phyloP scores from a whole-genome alignment of 2,329 filamentous ascomycete genomes.

The Fusarium neocosmosporiellum region DNA sequence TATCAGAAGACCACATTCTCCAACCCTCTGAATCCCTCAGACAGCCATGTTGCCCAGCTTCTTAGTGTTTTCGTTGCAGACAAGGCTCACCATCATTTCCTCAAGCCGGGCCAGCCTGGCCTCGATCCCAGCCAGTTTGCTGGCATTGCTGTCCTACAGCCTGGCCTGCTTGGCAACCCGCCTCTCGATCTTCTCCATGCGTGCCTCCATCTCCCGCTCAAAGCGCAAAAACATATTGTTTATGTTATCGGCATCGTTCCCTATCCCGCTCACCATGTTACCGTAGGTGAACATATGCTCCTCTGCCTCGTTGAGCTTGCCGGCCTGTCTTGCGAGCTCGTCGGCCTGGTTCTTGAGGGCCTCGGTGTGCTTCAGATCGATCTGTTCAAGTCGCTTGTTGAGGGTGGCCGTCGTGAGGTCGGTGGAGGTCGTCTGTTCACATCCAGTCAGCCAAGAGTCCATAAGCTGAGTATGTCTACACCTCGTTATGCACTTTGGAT shows the following conservation, averaged over 20 bases:
- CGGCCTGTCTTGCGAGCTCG: background rate
- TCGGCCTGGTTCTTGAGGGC: background rate
- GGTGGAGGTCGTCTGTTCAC: background rate
- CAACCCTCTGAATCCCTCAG: background rate
- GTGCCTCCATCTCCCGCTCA: background rate
- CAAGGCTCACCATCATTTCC: background rate
- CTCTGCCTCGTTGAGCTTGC: background rate
- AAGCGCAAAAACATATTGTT: background rate
- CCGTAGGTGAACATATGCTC: background rate
- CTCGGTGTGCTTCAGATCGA: background rate
- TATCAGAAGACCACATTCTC: background rate
- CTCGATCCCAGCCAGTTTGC: background rate
- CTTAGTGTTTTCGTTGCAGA: background rate
- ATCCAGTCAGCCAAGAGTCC: constrained; percentile 31
- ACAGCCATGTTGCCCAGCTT: background rate
- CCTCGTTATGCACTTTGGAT: constrained; percentile 25
- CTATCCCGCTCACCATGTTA: background rate
- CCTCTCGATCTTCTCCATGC: background rate
- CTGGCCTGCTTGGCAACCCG: background rate
- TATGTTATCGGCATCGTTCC: background rate
- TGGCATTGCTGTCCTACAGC: background rate
- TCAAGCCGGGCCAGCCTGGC: background rate
- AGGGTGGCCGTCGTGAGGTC: too few species aligned
- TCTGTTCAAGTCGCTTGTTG: background rate
- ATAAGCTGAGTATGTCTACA: constrained; percentile 37